These are phyloP conservation scores for Luffa aegyptiaca DNA, from an alignment of 306 rosid species.

Conservation along the genomic window DNA sequence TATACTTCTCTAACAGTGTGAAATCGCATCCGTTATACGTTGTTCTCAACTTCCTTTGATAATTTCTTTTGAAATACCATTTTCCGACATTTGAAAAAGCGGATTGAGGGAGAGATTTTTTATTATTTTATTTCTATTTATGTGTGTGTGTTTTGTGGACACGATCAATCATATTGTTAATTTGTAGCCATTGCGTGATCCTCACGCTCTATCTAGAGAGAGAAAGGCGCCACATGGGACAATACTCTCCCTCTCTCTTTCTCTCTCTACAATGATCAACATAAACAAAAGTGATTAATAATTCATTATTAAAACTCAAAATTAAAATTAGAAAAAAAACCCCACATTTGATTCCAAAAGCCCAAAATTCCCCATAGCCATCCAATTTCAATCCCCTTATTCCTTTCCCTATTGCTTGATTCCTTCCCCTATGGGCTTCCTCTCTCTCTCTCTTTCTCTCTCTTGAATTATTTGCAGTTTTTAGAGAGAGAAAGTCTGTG, in stretches of 20 bases:
- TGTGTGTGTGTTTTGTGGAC: not conserved
- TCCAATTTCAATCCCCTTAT: constrained; percentile 24
- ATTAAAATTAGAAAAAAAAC: not conserved
- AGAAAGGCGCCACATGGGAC: not conserved
- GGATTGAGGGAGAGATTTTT: not conserved
- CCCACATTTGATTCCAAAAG: constrained; percentile 10
- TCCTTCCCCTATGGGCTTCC: constrained; percentile 3
- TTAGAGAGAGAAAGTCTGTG: constrained; percentile 6
- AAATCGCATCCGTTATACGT: too few relatives aligned
- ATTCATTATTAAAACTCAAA: not conserved
- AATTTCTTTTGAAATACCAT: not conserved
- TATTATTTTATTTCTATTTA: not conserved
- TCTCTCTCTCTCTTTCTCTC: constrained; percentile 12
- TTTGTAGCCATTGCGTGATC: not conserved
- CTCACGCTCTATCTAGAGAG: not conserved
- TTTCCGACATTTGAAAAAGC: not conserved
- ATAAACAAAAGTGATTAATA: constrained; percentile 4
- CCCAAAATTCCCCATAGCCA: constrained; percentile 16
- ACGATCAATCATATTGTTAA: not conserved
- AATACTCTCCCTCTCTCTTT: not conserved
- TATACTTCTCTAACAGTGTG: too few relatives aligned
- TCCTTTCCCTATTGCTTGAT: not conserved
- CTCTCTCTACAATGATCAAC: not conserved
- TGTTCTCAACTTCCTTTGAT: not conserved
- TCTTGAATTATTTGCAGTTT: not conserved